Base-by-base conservation (phyloP, 495 filamentous ascomycete genomes). In the Penicillium alfredii region DNA sequence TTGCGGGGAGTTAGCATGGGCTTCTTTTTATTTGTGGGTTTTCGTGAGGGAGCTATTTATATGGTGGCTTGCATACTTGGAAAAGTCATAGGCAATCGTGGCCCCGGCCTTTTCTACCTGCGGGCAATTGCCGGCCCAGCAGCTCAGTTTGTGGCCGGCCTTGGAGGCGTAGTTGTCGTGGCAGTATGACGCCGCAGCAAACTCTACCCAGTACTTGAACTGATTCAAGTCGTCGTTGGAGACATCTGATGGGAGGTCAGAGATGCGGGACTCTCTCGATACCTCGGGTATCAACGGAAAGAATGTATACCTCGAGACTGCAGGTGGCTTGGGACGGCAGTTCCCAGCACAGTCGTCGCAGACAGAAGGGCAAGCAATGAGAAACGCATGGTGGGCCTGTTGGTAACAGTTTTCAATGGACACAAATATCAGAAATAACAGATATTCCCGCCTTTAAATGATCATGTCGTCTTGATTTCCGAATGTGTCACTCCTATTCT, bases 121-220 rank as follows among this genome's bases (percentile, higher is more conserved):
- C 0, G 78, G 74, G 48, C 84, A 88, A 38, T 64, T 66, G 6
- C 56, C 56, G 6, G 60, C 42, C 21, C 46, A 47, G 57, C 84
- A 88, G 13, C 59, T 68, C 16, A 86, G 35, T 11, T 63, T 61
- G 13, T 61, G 47, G n/a, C 71, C 71, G 4, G 56, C 45, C 25
- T 55, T 41, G 14, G 53, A 40, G 11, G 55, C 52, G 8, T 71
- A 54, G 36, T 67, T 71, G 30, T 73, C 57, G 31, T 71, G 68
- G 53, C 84, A 88, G 54, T 82, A 84, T 3, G 75, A 53, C 0
- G 82, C 78, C 0, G 66, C 77, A 1, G 82, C 67, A 56, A 80
- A 88, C 54, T 88, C 77, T n/a, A 76, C 71, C 57, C 72, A 82
- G 46, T 83, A 72, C 10, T 71, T 45, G 35, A 86, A 66, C 11